Conservation (phyloP, 495 filamentous ascomycete species). For the Thermochaetoides thermophila region DNA sequence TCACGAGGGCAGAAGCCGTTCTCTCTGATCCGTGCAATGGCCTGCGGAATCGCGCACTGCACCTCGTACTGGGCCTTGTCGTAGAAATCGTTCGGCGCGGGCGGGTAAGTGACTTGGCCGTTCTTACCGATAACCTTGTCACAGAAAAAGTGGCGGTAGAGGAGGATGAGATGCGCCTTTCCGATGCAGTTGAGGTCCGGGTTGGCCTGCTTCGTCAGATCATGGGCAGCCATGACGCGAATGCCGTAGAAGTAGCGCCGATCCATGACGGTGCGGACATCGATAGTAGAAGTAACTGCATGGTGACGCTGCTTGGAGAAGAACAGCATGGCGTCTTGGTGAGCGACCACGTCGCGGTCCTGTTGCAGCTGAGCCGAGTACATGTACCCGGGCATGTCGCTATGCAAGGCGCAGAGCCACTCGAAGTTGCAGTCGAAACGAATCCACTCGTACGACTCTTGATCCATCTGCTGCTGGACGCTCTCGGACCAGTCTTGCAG, state of each 20-base stretch:
- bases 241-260: slow-evolving; percentile 86
- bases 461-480: slow-evolving; percentile 77
- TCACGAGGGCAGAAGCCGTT: slow-evolving; percentile 59
- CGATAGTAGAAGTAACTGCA: slow-evolving; percentile 67
- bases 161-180: slow-evolving; percentile 64
- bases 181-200: slow-evolving; percentile 60
- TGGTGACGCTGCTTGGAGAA: slow-evolving; percentile 34
- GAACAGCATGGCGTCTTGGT: slow-evolving; percentile 56
- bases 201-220: slow-evolving; percentile 54
- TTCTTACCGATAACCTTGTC: slow-evolving; percentile 28
- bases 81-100: slow-evolving; percentile 75
- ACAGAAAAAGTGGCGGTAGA: slow-evolving; percentile 82
- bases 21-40: slow-evolving; percentile 67
- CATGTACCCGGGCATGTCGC: slow-evolving; percentile 87
- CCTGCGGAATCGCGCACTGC: slow-evolving; percentile 63
- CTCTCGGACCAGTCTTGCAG: slow-evolving; percentile 77
- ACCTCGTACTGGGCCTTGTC: slow-evolving; percentile 70
- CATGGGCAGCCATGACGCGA: slow-evolving; percentile 61
- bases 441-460: slow-evolving; percentile 97
- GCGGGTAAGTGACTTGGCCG: slow-evolving; percentile 46
- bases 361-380: slow-evolving; percentile 94
- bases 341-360: slow-evolving; percentile 89
- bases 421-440: slow-evolving; percentile 96
- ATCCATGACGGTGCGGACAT: slow-evolving; percentile 81
- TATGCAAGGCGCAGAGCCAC: slow-evolving; percentile 68